Evolutionary conservation across 2,329 filamentous ascomycete genomes (phyloP).

Genomic region (Ophiocordyceps camponoti-floridani): DNA sequence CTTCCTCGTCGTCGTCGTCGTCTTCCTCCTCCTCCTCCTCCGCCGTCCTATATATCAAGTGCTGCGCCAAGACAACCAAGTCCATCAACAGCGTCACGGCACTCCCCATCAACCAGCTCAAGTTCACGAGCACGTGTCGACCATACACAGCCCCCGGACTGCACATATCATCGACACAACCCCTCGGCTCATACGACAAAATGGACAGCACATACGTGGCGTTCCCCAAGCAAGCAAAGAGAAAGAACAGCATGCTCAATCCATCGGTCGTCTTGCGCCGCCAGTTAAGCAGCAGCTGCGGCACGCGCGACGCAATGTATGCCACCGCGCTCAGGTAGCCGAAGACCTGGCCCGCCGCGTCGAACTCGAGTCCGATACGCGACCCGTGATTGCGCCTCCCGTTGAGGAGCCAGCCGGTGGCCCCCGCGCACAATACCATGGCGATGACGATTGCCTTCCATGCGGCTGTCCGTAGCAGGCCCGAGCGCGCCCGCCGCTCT

Average conservation of each 20-base stretch:
- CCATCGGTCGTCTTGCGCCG: slow-evolving; percentile 85
- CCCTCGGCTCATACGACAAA: slow-evolving; percentile 67
- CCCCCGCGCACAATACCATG: slow-evolving; percentile 68
- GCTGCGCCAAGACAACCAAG: slow-evolving; percentile 74
- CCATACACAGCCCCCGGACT: slow-evolving; percentile 52
- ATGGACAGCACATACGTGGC: slow-evolving; percentile 86
- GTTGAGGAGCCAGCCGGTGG: slow-evolving; percentile 69
- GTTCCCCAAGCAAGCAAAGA: slow-evolving; percentile 93
- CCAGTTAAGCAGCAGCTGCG: slow-evolving; percentile 84
- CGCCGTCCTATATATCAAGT: slow-evolving; percentile 58
- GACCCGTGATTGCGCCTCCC: slow-evolving; percentile 13
- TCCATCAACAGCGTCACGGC: slow-evolving; percentile 76
- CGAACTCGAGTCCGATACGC: slow-evolving; percentile 42
- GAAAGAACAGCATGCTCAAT: slow-evolving; percentile 83
- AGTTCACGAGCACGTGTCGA: slow-evolving; percentile 72
- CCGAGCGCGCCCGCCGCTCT: slow-evolving; percentile 25
- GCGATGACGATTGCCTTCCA: slow-evolving; percentile 64
- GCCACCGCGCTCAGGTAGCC: slow-evolving; percentile 81
- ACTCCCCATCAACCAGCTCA: slow-evolving; percentile 81
- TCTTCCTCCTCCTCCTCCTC: slow-evolving; percentile 3
- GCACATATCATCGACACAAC: slow-evolving; percentile 57
- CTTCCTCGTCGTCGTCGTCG: background rate
- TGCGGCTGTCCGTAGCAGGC: slow-evolving; percentile 35
- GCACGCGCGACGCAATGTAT: slow-evolving; percentile 78
- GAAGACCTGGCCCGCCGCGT: slow-evolving; percentile 69